phyloP scores from a whole-genome alignment of 257 asterid species.

The Scutellaria minor region DNA sequence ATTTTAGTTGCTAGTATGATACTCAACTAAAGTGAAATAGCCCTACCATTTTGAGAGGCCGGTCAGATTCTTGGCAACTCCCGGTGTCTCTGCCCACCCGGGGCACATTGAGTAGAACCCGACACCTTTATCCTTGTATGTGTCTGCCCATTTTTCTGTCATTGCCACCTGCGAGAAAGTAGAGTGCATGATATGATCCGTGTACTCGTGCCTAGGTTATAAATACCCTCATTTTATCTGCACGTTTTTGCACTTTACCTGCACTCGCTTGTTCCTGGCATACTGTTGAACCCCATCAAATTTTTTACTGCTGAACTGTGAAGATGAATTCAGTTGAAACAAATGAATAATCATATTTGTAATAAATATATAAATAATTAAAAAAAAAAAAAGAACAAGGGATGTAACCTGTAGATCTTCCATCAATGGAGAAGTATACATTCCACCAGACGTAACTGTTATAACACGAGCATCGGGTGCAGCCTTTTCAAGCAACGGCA shows the following conservation, averaged over 20 bases:
- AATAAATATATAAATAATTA: background rate
- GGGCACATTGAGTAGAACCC: conserved; percentile 97
- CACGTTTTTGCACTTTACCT: conserved; percentile 40
- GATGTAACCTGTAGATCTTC: conserved; percentile 68
- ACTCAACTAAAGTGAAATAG: conserved; percentile 9
- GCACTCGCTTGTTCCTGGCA: conserved; percentile 92
- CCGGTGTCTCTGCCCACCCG: conserved; percentile 99
- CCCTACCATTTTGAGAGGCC: conserved; percentile 64
- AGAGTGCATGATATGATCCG: no score
- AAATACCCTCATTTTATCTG: no score
- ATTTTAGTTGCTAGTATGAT: background rate
- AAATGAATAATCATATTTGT: background rate
- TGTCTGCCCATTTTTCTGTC: conserved; percentile 91
- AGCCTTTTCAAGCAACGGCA: conserved; percentile 86
- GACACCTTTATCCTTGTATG: conserved; percentile 64
- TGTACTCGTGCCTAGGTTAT: no score
- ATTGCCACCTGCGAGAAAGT: conserved; percentile 62
- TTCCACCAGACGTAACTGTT: conserved; percentile 94
- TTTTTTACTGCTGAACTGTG: conserved; percentile 62
- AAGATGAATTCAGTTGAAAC: conserved; percentile 28
- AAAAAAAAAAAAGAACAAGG: background rate
- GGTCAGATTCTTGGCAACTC: conserved; percentile 84
- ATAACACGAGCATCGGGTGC: conserved; percentile 96
- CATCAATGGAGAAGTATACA: conserved; percentile 83
- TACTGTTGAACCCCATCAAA: conserved; percentile 86